These are phyloP conservation scores for Stemphylium vesicarium DNA, from an alignment of 2,329 filamentous ascomycete species.

Conservation along the genomic window DNA sequence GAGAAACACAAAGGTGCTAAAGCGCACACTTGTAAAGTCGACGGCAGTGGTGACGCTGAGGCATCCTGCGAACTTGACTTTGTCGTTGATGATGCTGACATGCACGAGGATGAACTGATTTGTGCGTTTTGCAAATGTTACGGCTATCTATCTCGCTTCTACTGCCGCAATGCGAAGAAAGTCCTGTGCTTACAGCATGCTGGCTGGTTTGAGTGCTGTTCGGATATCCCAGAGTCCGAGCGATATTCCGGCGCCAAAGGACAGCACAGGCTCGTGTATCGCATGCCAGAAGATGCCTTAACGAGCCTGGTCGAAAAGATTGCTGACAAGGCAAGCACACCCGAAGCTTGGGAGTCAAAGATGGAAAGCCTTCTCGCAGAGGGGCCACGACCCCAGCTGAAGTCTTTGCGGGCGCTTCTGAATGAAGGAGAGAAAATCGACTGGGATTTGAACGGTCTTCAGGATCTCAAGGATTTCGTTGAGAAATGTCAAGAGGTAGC, in stretches of 20 bases:
- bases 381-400: constrained; percentile 82
- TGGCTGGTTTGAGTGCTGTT: constrained; percentile 79
- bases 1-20: constrained; percentile 64
- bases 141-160: constrained; percentile 87
- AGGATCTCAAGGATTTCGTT: constrained; percentile 85
- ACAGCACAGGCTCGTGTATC: constrained; percentile 77
- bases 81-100: constrained; percentile 65
- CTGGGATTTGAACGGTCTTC: constrained; percentile 82
- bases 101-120: constrained; percentile 90
- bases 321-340: constrained; percentile 82
- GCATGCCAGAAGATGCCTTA: constrained; percentile 76
- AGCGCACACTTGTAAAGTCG: constrained; percentile 49
- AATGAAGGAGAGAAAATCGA: constrained; percentile 97
- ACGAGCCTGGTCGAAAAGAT: constrained; percentile 73
- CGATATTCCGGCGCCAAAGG: constrained; percentile 62
- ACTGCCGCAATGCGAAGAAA: constrained; percentile 81
- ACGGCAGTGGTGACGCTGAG: constrained; percentile 58
- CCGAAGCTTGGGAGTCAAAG: constrained; percentile 90
- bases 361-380: constrained; percentile 84
- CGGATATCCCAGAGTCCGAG: constrained; percentile 66
- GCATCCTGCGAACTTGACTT: constrained; percentile 39
- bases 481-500: constrained; percentile 98
- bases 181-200: constrained; percentile 83
- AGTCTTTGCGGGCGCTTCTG: constrained; percentile 80
- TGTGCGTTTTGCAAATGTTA: constrained; percentile 93